A percentile compares a stretch with the other conserved stretches of the same genome.
These are phyloP conservation scores for Pachysandra terminalis DNA, from an alignment of 164 flowering plant genomes.

Conservation along the genomic window DNA sequence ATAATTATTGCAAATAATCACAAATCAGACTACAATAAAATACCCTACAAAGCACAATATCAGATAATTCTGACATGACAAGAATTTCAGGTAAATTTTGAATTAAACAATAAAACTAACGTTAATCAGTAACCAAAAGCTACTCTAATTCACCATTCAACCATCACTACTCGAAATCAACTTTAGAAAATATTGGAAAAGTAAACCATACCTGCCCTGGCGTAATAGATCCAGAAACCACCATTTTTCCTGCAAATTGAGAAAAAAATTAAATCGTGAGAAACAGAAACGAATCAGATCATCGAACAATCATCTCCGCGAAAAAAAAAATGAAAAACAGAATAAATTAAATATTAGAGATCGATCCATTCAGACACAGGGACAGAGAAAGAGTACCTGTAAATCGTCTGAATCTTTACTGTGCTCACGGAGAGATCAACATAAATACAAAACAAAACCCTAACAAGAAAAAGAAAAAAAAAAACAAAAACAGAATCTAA, in stretches of 20 bases:
- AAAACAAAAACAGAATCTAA: no score
- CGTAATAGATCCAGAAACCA: conserved; percentile 38
- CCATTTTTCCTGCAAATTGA: conserved; percentile 31
- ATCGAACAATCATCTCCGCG: not conserved
- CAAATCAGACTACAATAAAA: not conserved
- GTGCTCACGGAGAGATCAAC: conserved; percentile 3
- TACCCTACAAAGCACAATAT: not conserved
- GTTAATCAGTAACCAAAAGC: not conserved
- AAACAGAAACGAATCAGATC: not conserved
- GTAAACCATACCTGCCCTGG: conserved; percentile 49
- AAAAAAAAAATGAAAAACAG: not conserved
- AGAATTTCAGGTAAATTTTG: not conserved
- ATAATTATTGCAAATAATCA: not conserved
- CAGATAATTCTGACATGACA: not conserved
- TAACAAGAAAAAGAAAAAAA: no score
- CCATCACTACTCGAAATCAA: not conserved
- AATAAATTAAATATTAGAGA: not conserved
- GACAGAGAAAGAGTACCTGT: not conserved
- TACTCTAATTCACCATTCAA: not conserved
- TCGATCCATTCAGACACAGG: not conserved
- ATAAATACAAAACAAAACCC: no score
- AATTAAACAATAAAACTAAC: not conserved
- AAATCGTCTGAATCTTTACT: no score
- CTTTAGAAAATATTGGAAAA: not conserved
- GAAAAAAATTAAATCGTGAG: not conserved